Percentiles rank a stretch among this genome's conserved stretches.
Evolutionary conservation across 192 early-diverging fungal genomes (phyloP).

Genomic region (Coemansia guatemalensis): DNA sequence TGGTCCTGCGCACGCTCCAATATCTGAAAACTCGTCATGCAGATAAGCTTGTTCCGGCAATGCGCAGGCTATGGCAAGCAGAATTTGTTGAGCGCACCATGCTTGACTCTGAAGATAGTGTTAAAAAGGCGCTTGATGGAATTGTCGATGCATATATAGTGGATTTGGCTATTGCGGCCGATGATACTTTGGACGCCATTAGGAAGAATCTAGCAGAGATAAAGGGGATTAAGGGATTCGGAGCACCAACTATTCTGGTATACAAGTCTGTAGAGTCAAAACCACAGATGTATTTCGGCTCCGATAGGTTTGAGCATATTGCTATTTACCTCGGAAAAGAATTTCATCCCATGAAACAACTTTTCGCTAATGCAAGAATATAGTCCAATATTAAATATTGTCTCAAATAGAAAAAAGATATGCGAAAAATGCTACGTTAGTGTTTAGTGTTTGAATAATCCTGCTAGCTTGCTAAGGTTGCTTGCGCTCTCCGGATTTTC

Average conservation of each 20-base stretch:
- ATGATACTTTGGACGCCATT: conserved; percentile 21
- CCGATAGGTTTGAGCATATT: conserved; percentile 47
- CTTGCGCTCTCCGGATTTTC: not conserved
- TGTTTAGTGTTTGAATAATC: not conserved
- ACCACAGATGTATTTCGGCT: conserved; percentile 48
- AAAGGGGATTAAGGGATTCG: conserved; percentile 31
- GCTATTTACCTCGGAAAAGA: conserved; percentile 39
- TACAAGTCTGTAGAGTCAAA: conserved; percentile 10
- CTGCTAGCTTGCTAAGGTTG: not conserved
- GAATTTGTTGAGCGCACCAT: conserved; percentile 32
- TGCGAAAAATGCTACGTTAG: not conserved
- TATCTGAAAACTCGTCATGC: conserved; percentile 25
- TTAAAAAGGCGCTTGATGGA: conserved; percentile 28
- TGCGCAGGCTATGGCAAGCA: conserved; percentile 40
- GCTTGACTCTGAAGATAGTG: conserved; percentile 20
- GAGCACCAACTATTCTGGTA: conserved; percentile 44
- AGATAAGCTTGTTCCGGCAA: conserved; percentile 25
- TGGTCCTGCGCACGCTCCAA: conserved; percentile 34
- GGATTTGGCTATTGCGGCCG: conserved; percentile 14
- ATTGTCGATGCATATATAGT: conserved; percentile 14
- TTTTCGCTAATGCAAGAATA: conserved; percentile 33
- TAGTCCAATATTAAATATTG: not conserved
- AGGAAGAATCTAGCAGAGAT: conserved; percentile 16
- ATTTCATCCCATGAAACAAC: conserved; percentile 40
- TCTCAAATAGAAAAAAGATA: conserved; percentile 2